These are phyloP conservation scores for Corniculantispora saksenae DNA, from an alignment of 2,329 filamentous ascomycete genomes.

Conservation along the genomic window DNA sequence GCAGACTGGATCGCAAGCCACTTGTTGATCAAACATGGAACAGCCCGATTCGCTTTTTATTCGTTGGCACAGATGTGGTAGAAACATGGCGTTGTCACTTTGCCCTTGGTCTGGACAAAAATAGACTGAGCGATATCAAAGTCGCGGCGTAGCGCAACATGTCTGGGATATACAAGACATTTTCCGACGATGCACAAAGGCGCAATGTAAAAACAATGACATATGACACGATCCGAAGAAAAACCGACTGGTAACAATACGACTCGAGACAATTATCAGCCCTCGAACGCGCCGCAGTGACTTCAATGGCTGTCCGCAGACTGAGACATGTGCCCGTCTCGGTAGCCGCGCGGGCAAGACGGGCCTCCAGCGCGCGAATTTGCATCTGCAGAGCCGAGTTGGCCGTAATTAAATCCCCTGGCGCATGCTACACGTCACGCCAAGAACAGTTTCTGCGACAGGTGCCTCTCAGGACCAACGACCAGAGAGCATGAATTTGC, in stretches of 20 bases:
- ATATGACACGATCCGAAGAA: no score
- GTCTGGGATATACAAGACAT: no score
- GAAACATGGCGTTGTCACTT: not conserved
- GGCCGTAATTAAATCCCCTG: not conserved
- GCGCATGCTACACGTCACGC: not conserved
- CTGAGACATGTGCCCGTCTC: slow-evolving; percentile 5
- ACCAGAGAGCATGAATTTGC: not conserved
- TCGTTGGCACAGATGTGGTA: no score
- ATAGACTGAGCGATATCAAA: not conserved
- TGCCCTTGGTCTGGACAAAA: not conserved
- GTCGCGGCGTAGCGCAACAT: no score
- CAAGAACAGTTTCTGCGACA: not conserved
- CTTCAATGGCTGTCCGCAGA: no score
- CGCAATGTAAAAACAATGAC: no score
- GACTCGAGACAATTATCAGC: not conserved
- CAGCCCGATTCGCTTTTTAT: not conserved
- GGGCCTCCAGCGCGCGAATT: not conserved
- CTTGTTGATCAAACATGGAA: not conserved
- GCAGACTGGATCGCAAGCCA: not conserved
- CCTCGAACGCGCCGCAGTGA: not conserved
- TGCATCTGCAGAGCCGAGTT: not conserved
- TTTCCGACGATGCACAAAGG: no score
- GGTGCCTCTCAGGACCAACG: no score
- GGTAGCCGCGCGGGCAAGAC: not conserved
- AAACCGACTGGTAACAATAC: not conserved